Conservation (phyloP, 306 rosid species). For the Fragaria ananassa region DNA sequence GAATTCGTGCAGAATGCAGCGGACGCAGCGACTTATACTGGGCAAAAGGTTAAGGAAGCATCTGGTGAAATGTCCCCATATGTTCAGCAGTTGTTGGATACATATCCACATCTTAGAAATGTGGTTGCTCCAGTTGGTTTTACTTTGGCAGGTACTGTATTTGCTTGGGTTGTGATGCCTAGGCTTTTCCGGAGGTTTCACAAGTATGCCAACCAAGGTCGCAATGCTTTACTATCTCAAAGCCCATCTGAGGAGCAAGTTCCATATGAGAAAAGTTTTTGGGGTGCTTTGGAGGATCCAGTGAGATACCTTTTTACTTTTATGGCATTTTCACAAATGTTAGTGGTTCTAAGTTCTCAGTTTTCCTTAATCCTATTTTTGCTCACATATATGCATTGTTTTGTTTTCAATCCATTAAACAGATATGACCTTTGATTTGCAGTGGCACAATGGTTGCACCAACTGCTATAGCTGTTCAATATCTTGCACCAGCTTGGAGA, state of each 20-base stretch:
- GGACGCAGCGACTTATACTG: constrained; percentile 50
- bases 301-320: constrained; percentile 74
- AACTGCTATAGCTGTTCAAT: constrained; percentile 62
- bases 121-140: constrained; percentile 61
- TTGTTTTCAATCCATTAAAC: constrained; percentile 16
- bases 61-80: constrained; percentile 60
- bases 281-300: constrained; percentile 96
- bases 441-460: constrained; percentile 87
- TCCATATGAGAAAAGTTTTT: constrained; percentile 80
- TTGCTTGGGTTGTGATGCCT: constrained; percentile 93
- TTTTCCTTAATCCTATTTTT: constrained; percentile 4
- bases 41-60: constrained; percentile 60
- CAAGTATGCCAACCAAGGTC: constrained; percentile 58
- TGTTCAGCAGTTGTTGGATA: constrained; percentile 57
- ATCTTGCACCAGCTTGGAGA: constrained; percentile 68
- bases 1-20: constrained; percentile 58
- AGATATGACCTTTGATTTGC: constrained; percentile 41
- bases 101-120: constrained; percentile 61
- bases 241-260: constrained; percentile 32
- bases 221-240: constrained; percentile 47
- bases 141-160: constrained; percentile 56
- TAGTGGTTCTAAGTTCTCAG: constrained; percentile 33
- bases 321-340: constrained; percentile 84
- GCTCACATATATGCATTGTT: constrained; percentile 1
- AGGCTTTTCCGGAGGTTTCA: constrained; percentile 69